Evolutionary conservation across 805 yeast genomes (phyloP).

Genomic region (Saccharomycopsis amapae): DNA sequence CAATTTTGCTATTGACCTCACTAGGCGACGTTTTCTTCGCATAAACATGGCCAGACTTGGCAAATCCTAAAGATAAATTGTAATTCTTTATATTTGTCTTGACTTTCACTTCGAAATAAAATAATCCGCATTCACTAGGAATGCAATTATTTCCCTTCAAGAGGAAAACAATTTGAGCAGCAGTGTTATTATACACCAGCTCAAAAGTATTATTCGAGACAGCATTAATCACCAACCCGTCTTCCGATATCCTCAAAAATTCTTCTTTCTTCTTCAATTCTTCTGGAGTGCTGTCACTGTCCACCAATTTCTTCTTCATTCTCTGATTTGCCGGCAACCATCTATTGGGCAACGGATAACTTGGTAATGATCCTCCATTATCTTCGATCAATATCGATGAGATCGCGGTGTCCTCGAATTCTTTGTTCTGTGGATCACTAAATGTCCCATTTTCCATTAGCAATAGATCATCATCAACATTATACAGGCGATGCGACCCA

Average conservation of each 20-base stretch:
- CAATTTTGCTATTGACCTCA: not conserved
- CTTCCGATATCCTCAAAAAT: slow-evolving; percentile 6
- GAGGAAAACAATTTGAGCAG: slow-evolving; percentile 4
- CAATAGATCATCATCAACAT: slow-evolving; percentile 4
- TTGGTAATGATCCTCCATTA: not conserved
- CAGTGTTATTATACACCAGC: not conserved
- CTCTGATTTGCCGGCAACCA: slow-evolving; percentile 9
- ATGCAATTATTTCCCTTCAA: slow-evolving; percentile 14
- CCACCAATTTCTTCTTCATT: slow-evolving; percentile 9
- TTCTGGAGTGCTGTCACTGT: not conserved
- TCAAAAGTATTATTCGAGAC: slow-evolving; percentile 5
- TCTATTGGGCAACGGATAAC: slow-evolving; percentile 17
- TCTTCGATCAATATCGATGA: not conserved
- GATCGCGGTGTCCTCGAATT: not conserved
- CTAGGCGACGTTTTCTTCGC: not conserved
- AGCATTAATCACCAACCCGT: slow-evolving; percentile 12
- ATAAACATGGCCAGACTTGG: not conserved
- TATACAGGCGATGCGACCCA: not conserved
- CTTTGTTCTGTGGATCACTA: not conserved
- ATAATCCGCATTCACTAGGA: slow-evolving; percentile 13
- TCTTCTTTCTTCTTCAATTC: slow-evolving; percentile 1
- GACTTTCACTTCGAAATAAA: slow-evolving; percentile 19
- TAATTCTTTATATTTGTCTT: slow-evolving; percentile 14
- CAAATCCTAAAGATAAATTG: slow-evolving; percentile 19
- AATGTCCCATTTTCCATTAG: not conserved